Percentiles rank a stretch among this genome's conserved stretches.
phyloP scores from a whole-genome alignment of 2,329 filamentous ascomycete genomes.

The Nothomitra cinnamomea region DNA sequence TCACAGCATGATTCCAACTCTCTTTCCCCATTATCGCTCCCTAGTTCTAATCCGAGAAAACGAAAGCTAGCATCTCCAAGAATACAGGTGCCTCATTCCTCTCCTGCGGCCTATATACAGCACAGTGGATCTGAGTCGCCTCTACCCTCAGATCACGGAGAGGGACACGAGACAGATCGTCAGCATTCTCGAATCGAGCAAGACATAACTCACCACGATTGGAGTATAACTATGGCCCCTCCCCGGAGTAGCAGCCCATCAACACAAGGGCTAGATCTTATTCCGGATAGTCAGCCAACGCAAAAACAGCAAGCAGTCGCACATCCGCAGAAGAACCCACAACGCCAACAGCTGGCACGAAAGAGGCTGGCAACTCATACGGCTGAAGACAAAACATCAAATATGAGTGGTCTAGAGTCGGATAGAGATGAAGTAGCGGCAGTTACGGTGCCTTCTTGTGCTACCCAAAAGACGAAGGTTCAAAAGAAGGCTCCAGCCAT shows the following conservation, averaged over 20 bases:
- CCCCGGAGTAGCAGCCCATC: constrained; percentile 12
- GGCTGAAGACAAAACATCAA: background rate
- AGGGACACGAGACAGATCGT: background rate
- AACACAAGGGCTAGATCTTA: constrained; percentile 13
- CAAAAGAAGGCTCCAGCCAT: constrained; percentile 1
- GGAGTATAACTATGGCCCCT: constrained; percentile 2
- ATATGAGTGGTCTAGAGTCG: background rate
- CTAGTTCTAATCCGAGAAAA: constrained; percentile 24
- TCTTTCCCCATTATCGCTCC: constrained; percentile 15
- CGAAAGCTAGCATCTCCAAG: background rate
- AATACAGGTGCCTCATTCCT: background rate
- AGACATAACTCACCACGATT: background rate
- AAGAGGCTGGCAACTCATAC: background rate
- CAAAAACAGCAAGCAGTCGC: constrained; percentile 29
- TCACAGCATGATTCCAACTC: constrained; percentile 12
- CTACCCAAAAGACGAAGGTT: background rate
- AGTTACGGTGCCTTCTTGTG: constrained; percentile 2
- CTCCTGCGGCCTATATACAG: background rate
- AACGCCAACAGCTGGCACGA: constrained; percentile 25
- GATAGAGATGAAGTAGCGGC: background rate
- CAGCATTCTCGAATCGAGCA: background rate
- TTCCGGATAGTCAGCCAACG: constrained; percentile 22
- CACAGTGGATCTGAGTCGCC: background rate
- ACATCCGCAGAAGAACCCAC: constrained; percentile 39
- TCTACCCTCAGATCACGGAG: background rate